These are phyloP conservation scores for Monosporascus sp. DNA, from an alignment of 2,329 filamentous ascomycete species.

Conservation along the genomic window DNA sequence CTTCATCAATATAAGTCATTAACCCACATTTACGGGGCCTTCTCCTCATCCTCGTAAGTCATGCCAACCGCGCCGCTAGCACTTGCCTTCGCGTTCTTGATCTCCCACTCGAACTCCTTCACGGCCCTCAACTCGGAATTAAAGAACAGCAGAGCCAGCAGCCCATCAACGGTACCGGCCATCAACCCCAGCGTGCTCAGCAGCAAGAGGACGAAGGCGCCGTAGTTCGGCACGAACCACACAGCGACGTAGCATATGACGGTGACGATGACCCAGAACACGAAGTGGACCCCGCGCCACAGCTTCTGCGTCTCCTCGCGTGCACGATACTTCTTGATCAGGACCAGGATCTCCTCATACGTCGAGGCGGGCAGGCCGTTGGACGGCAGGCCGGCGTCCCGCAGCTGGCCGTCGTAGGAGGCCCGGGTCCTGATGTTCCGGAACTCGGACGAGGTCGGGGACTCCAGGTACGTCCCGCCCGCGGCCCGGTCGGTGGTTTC, in stretches of 20 bases:
- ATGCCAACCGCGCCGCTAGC: slow-evolving; percentile 26
- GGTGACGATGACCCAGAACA: slow-evolving; percentile 58
- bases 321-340: slow-evolving; percentile 61
- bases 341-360: slow-evolving; percentile 69
- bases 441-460: slow-evolving; percentile 29
- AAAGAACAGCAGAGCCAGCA: slow-evolving; percentile 85
- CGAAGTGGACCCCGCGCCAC: slow-evolving; percentile 71
- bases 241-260: slow-evolving; percentile 73
- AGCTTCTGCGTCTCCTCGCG: slow-evolving; percentile 70
- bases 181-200: slow-evolving; percentile 72
- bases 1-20: background rate
- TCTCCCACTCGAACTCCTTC: slow-evolving; percentile 91
- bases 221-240: slow-evolving; percentile 79
- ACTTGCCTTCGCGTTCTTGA: slow-evolving; percentile 58
- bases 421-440: slow-evolving; percentile 14
- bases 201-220: slow-evolving; percentile 74
- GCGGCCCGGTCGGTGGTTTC: slow-evolving; percentile 16
- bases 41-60: slow-evolving; percentile 14
- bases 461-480: slow-evolving; percentile 35
- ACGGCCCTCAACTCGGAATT: slow-evolving; percentile 76
- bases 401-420: slow-evolving; percentile 30
- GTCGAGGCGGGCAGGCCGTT: slow-evolving; percentile 40
- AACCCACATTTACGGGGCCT: slow-evolving; percentile 8
- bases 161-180: slow-evolving; percentile 73
- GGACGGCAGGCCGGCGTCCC: slow-evolving; percentile 10